These are phyloP conservation scores for Sclerotinia minor DNA, from an alignment of 2,329 filamentous ascomycete species.

Conservation along the genomic window DNA sequence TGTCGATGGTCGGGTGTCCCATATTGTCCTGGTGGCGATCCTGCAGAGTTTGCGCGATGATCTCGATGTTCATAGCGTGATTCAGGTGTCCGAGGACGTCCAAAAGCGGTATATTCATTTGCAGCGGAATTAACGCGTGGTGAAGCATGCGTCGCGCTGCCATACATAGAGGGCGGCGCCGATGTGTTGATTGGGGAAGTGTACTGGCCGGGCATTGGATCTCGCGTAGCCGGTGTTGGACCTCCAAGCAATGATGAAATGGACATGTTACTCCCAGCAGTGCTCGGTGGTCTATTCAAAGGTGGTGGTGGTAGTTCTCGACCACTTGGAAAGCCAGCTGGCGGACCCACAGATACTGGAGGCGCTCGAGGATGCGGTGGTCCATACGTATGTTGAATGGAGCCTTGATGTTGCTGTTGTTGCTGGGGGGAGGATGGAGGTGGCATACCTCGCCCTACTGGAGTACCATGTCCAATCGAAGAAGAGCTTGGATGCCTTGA, in stretches of 20 bases:
- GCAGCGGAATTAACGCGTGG: conserved; percentile 45
- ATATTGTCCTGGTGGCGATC: conserved; percentile 46
- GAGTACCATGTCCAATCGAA: conserved; percentile 40
- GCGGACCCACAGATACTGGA: conserved; percentile 45
- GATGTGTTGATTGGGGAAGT: conserved; percentile 46
- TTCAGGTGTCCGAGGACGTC: conserved; percentile 73
- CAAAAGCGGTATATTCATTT: conserved; percentile 61
- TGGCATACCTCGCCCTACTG: conserved; percentile 46
- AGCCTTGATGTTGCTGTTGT: conserved; percentile 43
- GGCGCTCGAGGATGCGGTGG: conserved; percentile 45
- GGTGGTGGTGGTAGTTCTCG: conserved; percentile 57
- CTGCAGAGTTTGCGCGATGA: conserved; percentile 43
- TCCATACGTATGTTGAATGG: conserved; percentile 41
- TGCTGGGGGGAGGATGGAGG: conserved; percentile 51
- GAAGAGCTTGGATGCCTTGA: conserved; percentile 41
- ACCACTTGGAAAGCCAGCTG: conserved; percentile 47
- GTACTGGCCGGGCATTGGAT: conserved; percentile 50
- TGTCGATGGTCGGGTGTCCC: conserved; percentile 58
- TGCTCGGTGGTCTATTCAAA: conserved; percentile 50
- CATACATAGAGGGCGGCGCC: conserved; percentile 43
- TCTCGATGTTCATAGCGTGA: conserved; percentile 54
- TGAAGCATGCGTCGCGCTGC: conserved; percentile 44
- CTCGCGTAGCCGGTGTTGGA: conserved; percentile 49
- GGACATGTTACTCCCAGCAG: conserved; percentile 63
- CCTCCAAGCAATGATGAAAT: conserved; percentile 71